phyloP scores from a whole-genome alignment of 2,329 filamentous ascomycete genomes.

The Colletotrichum lupini region DNA sequence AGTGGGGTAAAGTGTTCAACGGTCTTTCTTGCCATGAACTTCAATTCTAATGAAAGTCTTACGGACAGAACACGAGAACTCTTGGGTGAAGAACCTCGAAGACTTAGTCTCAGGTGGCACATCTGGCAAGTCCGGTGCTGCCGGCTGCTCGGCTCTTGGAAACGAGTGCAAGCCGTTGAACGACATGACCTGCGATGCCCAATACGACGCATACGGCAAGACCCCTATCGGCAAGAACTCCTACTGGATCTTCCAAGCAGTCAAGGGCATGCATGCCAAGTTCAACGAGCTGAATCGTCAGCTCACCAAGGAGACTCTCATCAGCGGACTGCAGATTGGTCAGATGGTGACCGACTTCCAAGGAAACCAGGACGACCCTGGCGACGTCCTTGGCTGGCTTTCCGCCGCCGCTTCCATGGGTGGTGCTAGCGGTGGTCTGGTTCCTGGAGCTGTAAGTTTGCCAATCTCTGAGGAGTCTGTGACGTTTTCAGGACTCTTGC shows the following conservation, averaged over 20 bases:
- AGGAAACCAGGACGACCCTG: constrained; percentile 10
- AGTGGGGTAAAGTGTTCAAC: not conserved
- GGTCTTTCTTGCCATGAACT: not conserved
- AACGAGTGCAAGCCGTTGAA: constrained; percentile 26
- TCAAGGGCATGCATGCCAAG: constrained; percentile 29
- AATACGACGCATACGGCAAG: constrained; percentile 9
- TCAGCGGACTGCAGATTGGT: constrained; percentile 14
- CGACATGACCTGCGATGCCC: constrained; percentile 7
- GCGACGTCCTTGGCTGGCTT: constrained; percentile 9
- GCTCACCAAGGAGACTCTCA: constrained; percentile 19
- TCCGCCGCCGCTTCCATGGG: constrained; percentile 17
- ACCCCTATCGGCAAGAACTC: constrained; percentile 8
- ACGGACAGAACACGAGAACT: constrained; percentile 17
- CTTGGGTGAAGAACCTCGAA: constrained; percentile 22
- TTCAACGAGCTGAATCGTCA: constrained; percentile 23
- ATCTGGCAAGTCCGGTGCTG: constrained; percentile 23
- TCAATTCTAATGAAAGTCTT: not conserved
- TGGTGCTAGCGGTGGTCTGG: constrained; percentile 10
- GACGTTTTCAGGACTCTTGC: not conserved
- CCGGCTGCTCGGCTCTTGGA: constrained; percentile 15
- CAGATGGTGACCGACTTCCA: constrained; percentile 24
- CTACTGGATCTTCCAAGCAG: constrained; percentile 32
- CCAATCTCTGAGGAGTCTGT: not conserved
- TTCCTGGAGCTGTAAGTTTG: constrained; percentile 14
- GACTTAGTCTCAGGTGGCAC: constrained; percentile 18